phyloP scores from a whole-genome alignment of 495 filamentous ascomycete species.

The Thermothielavioides terrestris region DNA sequence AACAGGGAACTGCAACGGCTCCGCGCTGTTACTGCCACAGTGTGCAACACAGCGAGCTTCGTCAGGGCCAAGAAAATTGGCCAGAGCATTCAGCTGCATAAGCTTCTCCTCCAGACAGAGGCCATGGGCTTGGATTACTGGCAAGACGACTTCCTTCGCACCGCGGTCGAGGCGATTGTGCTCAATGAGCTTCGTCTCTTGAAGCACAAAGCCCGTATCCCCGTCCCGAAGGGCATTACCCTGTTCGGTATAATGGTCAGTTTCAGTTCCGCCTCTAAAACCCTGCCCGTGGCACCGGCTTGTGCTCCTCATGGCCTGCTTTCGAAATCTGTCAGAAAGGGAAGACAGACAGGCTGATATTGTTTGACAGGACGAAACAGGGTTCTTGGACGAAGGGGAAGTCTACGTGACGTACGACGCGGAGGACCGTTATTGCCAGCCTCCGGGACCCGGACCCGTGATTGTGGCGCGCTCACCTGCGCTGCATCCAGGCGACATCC shows the following conservation, averaged over 20 bases:
- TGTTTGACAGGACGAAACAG: constrained; percentile 83
- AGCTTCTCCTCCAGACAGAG: constrained; percentile 48
- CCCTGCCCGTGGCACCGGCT: no score
- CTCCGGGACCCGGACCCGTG: constrained; percentile 16
- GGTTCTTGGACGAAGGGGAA: constrained; percentile 54
- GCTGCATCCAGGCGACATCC: constrained; percentile 73
- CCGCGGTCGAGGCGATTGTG: constrained; percentile 55
- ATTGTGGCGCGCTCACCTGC: constrained; percentile 67
- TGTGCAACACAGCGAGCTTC: constrained; percentile 53
- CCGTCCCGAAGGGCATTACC: constrained; percentile 55
- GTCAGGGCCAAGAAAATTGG: constrained; percentile 49
- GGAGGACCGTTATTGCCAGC: constrained; percentile 13
- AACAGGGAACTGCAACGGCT: constrained; percentile 47
- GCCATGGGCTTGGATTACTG: constrained; percentile 51
- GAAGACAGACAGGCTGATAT: no score
- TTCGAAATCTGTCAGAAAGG: no score
- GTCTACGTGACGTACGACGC: constrained; percentile 50
- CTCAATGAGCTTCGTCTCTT: constrained; percentile 58
- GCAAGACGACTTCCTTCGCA: constrained; percentile 55
- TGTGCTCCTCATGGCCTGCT: no score
- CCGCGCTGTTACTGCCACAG: constrained; percentile 42
- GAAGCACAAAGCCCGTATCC: constrained; percentile 70
- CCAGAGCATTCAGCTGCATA: constrained; percentile 44
- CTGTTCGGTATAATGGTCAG: constrained; percentile 74
- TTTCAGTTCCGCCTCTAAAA: no score